Evolutionary conservation across 1,139 yeast genomes (phyloP).

Genomic region (Hyphopichia burtonii): DNA sequence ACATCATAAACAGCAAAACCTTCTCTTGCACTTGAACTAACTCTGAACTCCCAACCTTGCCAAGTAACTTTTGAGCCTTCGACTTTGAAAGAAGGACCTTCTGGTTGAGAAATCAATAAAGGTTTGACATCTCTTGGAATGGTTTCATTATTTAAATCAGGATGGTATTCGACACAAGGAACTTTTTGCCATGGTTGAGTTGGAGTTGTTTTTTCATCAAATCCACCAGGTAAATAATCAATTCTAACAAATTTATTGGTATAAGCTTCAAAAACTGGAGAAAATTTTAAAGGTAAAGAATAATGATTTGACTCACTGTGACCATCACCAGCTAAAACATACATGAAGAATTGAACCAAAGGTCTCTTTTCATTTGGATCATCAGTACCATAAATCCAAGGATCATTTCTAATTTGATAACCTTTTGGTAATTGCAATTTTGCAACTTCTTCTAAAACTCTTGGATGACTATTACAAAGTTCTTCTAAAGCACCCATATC

Average conservation of each 20-base stretch:
- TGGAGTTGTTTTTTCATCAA: constrained; percentile 60
- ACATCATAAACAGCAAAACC: constrained; percentile 81
- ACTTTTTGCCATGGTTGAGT: constrained; percentile 62
- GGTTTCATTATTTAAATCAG: constrained; percentile 64
- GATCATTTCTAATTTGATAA: constrained; percentile 64
- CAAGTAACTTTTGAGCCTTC: constrained; percentile 67
- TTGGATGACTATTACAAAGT: constrained; percentile 53
- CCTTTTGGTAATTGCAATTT: constrained; percentile 60
- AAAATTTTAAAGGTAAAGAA: constrained; percentile 78
- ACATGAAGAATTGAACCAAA: constrained; percentile 74
- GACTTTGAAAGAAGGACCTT: constrained; percentile 77
- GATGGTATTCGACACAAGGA: constrained; percentile 68
- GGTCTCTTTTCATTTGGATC: constrained; percentile 58
- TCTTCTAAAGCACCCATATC: constrained; percentile 61
- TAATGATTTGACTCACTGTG: constrained; percentile 83
- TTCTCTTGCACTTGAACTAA: constrained; percentile 74
- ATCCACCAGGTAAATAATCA: constrained; percentile 75
- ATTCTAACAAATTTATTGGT: constrained; percentile 68
- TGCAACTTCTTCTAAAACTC: constrained; percentile 58
- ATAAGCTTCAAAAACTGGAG: constrained; percentile 75
- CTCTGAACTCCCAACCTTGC: constrained; percentile 92
- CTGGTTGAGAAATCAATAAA: constrained; percentile 74
- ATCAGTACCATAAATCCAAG: constrained; percentile 91
- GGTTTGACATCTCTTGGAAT: constrained; percentile 67
- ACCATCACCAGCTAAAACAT: constrained; percentile 64